A percentile compares a stretch with the other conserved stretches of the same genome.
Conservation (phyloP, 306 rosid genomes). For the Vicia sativa region DNA sequence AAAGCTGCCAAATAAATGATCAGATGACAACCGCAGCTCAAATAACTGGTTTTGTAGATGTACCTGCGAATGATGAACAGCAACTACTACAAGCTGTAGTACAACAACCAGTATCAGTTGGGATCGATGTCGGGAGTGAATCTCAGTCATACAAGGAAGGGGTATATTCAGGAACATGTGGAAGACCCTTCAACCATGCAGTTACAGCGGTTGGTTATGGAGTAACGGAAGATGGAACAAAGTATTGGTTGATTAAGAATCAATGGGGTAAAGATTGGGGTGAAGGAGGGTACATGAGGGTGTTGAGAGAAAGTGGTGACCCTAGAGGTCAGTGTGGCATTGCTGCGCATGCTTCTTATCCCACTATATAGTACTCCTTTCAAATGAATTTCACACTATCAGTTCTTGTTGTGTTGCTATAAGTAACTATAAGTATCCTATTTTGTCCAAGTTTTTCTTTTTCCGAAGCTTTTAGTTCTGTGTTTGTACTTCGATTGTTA, state of each 20-base stretch:
- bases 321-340: slow-evolving; percentile 23
- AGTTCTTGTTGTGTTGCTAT: not conserved
- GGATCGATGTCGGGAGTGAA: rapidly evolving
- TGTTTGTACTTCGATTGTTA: not conserved
- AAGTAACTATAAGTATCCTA: not conserved
- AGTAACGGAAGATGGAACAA: too few relatives aligned
- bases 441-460: not conserved
- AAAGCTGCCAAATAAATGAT: not conserved
- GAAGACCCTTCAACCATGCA: too few relatives aligned
- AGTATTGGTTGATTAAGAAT: too few relatives aligned
- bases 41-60: not conserved
- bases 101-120: slow-evolving; percentile 21
- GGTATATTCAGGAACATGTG: too few relatives aligned
- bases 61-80: not conserved
- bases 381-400: not conserved
- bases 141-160: not conserved
- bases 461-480: not conserved
- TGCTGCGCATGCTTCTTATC: not conserved
- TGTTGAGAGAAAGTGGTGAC: slow-evolving; percentile 1
- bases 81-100: slow-evolving; percentile 17
- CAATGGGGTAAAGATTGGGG: too few relatives aligned
- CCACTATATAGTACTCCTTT: not conserved
- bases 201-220: too few relatives aligned
- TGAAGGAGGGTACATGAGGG: slow-evolving; percentile 26
- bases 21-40: not conserved